Evolutionary conservation across 176 grass and related monocot genomes (phyloP), one percentile per base, ranked within the genome.

Genomic region (Hordeum vulgare): DNA sequence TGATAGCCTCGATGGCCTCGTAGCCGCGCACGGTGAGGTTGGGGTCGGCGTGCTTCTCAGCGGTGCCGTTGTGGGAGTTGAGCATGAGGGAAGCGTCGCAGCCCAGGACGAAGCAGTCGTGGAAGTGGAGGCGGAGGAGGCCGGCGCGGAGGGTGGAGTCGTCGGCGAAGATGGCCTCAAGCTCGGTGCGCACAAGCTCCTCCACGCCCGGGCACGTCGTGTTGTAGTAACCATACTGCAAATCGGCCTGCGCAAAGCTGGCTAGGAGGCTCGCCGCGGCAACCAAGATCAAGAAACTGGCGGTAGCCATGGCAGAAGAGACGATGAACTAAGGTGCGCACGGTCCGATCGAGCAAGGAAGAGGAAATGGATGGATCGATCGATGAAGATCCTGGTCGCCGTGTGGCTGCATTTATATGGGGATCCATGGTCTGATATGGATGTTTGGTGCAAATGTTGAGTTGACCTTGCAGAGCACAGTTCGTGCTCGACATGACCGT

Each of bases 21-120:
- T 92, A 92, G 3, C 93, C 90, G 28, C 93, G 87, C 2, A 92
- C 44, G 24, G 87, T 88, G 0, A 82, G 83, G 78, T 92, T 95
- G 14, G 90, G 87, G 37, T 66, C 26, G 1, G 88, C 90, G 77
- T 95, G 82, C 24, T 85, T 89, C 75, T 95, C 90, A 5, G 90
- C 85, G 26, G 64, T 87, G 36, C 35, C 45, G 66, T 86, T 92
- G 66, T 77, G 64, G 3, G 93, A 95, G 29, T 66, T 66, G 78
- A 95, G 64, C 61, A 92, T 39, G 51, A 95, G 84, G 45, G 85
- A 54, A 8, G 59, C 76, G 76, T 63, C 58, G 58, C 59, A 61
- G 59, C 37, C 37, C 9, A 1, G 24, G 37, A 79, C 76, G 59
- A 79, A 20, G 23, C 71, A 74, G 71, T 74, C 71, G 42, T 74